A percentile compares a stretch with the other conserved stretches of the same genome.
Conservation (phyloP, 805 yeast species). For the Hermanozyma aechmeae region DNA sequence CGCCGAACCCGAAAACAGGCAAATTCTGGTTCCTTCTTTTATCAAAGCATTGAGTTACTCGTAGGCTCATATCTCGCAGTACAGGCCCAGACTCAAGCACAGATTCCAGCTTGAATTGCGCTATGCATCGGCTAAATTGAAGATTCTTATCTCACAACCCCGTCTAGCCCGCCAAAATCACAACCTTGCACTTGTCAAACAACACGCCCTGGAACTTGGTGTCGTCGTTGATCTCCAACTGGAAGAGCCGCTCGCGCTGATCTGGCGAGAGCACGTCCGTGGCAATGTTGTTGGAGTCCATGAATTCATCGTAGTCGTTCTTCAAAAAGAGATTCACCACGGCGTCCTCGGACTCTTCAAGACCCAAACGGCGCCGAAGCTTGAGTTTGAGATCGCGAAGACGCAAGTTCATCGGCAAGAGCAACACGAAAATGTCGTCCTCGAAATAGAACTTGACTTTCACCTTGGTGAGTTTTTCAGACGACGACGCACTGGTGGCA, state of each 20-base stretch:
- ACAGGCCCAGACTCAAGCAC: background rate
- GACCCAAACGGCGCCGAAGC: conserved; percentile 37
- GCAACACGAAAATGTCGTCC: conserved; percentile 72
- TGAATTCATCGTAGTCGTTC: conserved; percentile 32
- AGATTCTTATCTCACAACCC: background rate
- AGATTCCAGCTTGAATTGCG: background rate
- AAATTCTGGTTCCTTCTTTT: background rate
- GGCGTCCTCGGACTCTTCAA: conserved; percentile 19
- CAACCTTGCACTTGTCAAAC: conserved; percentile 35
- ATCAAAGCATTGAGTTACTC: background rate
- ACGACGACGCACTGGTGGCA: conserved; percentile 11
- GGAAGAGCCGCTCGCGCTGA: conserved; percentile 18
- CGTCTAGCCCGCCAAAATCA: conserved; percentile 14
- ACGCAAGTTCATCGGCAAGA: conserved; percentile 40
- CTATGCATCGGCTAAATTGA: background rate
- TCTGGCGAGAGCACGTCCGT: conserved; percentile 18
- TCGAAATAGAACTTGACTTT: conserved; percentile 71
- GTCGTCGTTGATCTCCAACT: conserved; percentile 30
- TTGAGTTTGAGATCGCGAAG: conserved; percentile 42
- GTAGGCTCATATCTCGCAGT: background rate
- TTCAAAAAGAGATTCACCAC: conserved; percentile 27
- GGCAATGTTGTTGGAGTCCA: conserved; percentile 45
- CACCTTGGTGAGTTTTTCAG: conserved; percentile 23
- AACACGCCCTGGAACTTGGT: conserved; percentile 28
- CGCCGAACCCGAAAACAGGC: background rate